Percentiles rank a stretch among this genome's conserved stretches.
These are phyloP conservation scores for Dimargaris xerosporica DNA, from an alignment of 192 early-diverging fungal genomes.

Conservation along the genomic window DNA sequence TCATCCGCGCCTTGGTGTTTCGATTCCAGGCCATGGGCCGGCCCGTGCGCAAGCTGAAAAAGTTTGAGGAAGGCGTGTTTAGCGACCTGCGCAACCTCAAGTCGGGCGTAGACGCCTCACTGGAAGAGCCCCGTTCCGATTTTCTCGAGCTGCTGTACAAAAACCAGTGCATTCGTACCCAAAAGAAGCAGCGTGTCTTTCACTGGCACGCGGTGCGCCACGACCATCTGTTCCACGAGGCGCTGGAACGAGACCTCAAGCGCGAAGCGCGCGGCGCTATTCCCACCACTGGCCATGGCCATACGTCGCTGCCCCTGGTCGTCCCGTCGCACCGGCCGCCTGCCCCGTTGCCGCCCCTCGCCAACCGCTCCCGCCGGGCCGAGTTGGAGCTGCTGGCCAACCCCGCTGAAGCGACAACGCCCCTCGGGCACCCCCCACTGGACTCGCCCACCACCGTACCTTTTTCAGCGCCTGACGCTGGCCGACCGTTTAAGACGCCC, in stretches of 20 bases:
- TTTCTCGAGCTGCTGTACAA: conserved; percentile 91
- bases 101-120: conserved; percentile 79
- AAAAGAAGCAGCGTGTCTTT: conserved; percentile 99
- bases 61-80: conserved; percentile 98
- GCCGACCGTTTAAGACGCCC: conserved; percentile 4
- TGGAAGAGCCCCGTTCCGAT: conserved; percentile 86
- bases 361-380: conserved; percentile 34
- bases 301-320: conserved; percentile 36
- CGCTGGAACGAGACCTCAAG: conserved; percentile 90
- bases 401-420: conserved; percentile 20
- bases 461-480: neutral
- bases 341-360: conserved; percentile 30
- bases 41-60: conserved; percentile 76
- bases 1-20: conserved; percentile 76
- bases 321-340: neutral
- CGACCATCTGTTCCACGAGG: conserved; percentile 88
- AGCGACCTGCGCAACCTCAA: conserved; percentile 89
- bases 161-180: conserved; percentile 90
- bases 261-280: conserved; percentile 74
- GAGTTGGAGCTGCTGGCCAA: conserved; percentile 21
- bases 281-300: conserved; percentile 45
- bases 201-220: conserved; percentile 93
- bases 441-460: conserved; percentile 15
- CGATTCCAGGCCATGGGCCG: conserved; percentile 84
- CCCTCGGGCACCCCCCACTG: conserved; percentile 18